Evolutionary conservation across 108 stramenopile genomes (phyloP), one percentile per base, ranked within the genome.

Genomic region (Stephanodiscus minutulus): DNA sequence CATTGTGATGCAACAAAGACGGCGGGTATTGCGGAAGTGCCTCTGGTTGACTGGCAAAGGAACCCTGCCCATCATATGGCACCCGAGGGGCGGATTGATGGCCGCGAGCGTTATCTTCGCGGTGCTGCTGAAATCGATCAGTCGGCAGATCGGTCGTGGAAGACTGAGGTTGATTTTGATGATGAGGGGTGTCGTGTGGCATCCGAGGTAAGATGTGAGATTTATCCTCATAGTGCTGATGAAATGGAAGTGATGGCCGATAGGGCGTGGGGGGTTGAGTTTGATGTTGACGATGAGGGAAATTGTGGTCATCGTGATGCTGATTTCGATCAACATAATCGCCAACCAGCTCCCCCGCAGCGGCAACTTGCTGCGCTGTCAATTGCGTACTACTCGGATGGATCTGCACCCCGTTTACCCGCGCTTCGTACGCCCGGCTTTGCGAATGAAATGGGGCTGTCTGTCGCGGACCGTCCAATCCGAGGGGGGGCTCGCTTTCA

Each of bases 21-120:
- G 41, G 61, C 53, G 62, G 77, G 22, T 58, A 56, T 39, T 71
- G 69, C 13, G 69, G 76, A 15, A 36, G 44, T 36, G 28, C 31
- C 29, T 65, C 47, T 12, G 15, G 71, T 46, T 68, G 54, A 15
- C 52, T 22, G 31, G n/a, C 20, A 27, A 25, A 50, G n/a, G 39
- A 31, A 7, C 46, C 47, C 3, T 47, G 28, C 1, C 8, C 39
- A 13, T 54, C 27, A 6, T 70, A 36, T 60, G 67, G 72, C 20
- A 61, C 11, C 5, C 68, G 72, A 9, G n/a, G 73, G 31, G 61
- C 37, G 47, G 22, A 59, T 54, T 69, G 50, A 20, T 52, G 50
- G 10, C 50, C 1, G 50, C 10, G 50, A 24, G 50, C 22, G 24
- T 52, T 52, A 20, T 52, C 1, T 21, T 52, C 50, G 20, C 10